phyloP scores from a whole-genome alignment of 75 land plant species.

The Picea sitchensis region DNA sequence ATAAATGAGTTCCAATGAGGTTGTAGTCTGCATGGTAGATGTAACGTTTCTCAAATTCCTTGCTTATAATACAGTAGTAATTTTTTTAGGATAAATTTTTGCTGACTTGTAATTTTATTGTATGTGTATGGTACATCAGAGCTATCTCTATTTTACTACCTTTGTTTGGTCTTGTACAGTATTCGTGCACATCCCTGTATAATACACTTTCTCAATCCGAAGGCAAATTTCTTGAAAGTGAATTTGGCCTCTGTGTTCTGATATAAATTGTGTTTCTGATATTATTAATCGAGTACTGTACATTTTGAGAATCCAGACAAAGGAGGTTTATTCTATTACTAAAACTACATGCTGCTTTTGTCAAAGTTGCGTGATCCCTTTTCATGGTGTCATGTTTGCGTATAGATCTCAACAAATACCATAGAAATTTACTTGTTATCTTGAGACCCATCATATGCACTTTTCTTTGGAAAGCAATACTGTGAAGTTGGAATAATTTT shows the following conservation, averaged over 20 bases:
- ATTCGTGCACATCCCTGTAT: not conserved
- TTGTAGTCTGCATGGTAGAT: not conserved
- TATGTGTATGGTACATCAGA: not conserved
- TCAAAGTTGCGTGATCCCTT: too few species aligned
- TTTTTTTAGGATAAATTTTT: not conserved
- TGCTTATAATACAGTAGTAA: not conserved
- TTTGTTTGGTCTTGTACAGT: not conserved
- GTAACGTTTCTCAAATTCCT: not conserved
- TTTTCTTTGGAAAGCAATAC: too few species aligned
- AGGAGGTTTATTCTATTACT: too few species aligned
- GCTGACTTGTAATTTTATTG: not conserved
- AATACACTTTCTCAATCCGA: not conserved
- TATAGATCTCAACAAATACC: too few species aligned
- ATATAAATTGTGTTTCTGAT: too few species aligned
- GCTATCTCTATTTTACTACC: not conserved
- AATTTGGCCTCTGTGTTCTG: not conserved
- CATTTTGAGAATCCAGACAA: too few species aligned
- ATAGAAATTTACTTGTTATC: too few species aligned
- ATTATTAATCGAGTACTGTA: too few species aligned
- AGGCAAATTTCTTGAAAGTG: not conserved
- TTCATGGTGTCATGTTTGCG: too few species aligned
- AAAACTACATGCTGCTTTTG: too few species aligned
- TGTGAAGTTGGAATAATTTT: too few species aligned
- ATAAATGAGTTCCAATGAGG: not conserved
- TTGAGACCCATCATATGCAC: too few species aligned